phyloP scores from a whole-genome alignment of 2,329 filamentous ascomycete genomes.

The Xylariaceae sp. region DNA sequence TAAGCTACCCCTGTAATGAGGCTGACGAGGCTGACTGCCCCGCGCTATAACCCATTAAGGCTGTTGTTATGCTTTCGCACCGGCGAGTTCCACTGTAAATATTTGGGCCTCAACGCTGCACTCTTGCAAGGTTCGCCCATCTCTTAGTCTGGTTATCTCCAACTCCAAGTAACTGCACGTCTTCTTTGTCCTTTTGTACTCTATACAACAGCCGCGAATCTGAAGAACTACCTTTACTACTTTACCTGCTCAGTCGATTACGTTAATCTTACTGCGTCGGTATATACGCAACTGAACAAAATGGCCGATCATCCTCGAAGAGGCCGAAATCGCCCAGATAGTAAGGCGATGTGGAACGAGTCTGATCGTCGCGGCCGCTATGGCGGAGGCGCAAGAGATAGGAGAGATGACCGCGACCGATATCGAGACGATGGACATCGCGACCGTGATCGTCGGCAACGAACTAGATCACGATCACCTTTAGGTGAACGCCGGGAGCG shows the following conservation, averaged over 20 bases:
- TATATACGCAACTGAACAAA: constrained; percentile 11
- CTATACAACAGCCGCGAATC: background rate
- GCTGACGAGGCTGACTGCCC: constrained; percentile 6
- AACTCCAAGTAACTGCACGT: background rate
- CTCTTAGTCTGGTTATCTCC: background rate
- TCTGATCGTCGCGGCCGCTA: constrained; percentile 49
- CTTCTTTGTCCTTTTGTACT: background rate
- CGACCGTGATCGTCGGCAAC: constrained; percentile 38
- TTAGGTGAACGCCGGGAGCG: constrained; percentile 44
- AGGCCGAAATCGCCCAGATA: constrained; percentile 54
- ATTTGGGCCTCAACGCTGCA: constrained; percentile 14
- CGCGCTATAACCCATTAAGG: background rate
- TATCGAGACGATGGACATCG: constrained; percentile 41
- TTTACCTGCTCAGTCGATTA: too few species aligned
- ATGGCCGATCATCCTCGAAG: constrained; percentile 61
- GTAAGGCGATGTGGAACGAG: constrained; percentile 67
- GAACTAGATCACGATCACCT: constrained; percentile 32
- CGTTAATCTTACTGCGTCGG: constrained; percentile 4
- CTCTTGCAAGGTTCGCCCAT: background rate
- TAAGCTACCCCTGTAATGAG: background rate
- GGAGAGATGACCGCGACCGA: constrained; percentile 39
- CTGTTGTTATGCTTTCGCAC: background rate
- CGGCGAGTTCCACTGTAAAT: constrained; percentile 24
- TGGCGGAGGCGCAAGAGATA: constrained; percentile 33
- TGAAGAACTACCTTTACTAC: too few species aligned